Percentiles rank a stretch among this genome's conserved stretches.
Conservation (phyloP, 306 rosid species). For the Hippophae gyantsensis region DNA sequence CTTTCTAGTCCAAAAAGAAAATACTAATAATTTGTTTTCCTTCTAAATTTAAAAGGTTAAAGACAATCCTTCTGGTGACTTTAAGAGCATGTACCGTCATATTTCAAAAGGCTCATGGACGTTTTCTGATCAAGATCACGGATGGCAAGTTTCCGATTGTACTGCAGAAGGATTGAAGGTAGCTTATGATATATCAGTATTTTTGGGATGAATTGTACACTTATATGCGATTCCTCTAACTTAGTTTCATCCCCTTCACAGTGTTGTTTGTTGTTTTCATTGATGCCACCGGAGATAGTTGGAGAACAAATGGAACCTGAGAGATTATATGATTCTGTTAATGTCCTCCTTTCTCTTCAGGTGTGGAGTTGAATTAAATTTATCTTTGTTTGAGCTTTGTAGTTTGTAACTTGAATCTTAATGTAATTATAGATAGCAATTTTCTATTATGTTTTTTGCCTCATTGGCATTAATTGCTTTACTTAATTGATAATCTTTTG, state of each 20-base stretch:
- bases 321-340: conserved; percentile 38
- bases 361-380: conserved; percentile 7
- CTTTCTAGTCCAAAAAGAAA: too few relatives aligned
- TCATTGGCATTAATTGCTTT: too few relatives aligned
- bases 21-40: not conserved
- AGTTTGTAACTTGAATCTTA: too few relatives aligned
- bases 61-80: conserved; percentile 50
- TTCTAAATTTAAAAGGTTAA: conserved; percentile 23
- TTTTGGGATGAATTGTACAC: not conserved
- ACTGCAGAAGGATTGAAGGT: conserved; percentile 62
- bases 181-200: not conserved
- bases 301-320: conserved; percentile 52
- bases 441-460: too few relatives aligned
- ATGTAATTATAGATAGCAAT: too few relatives aligned
- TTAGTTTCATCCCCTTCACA: conserved; percentile 4
- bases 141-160: conserved; percentile 69
- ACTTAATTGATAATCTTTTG: too few relatives aligned
- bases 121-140: conserved; percentile 61
- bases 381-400: too few relatives aligned
- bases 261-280: conserved; percentile 51
- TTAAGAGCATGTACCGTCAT: conserved; percentile 49
- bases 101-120: conserved; percentile 73
- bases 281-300: conserved; percentile 42
- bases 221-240: not conserved
- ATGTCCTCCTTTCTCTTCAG: conserved; percentile 46